A percentile compares a stretch with the other conserved stretches of the same genome.
Conservation (phyloP, 2,329 filamentous ascomycete genomes). For the Seiridium unicorne region DNA sequence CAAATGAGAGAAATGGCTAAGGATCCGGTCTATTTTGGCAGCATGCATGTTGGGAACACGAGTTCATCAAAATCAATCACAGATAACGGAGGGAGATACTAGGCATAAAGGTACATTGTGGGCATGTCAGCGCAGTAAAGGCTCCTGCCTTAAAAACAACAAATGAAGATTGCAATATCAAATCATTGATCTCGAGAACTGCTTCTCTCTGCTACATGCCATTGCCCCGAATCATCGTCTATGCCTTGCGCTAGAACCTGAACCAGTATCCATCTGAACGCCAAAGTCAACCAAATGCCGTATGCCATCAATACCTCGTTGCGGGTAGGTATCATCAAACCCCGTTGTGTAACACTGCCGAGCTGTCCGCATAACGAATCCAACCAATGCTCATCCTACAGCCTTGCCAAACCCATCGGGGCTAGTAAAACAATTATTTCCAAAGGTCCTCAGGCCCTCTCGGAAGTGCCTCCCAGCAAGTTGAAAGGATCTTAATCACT, state of each 20-base stretch:
- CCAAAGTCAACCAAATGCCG: slow-evolving; percentile 14
- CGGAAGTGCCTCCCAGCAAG: not conserved
- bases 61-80: not conserved
- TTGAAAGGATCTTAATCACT: slow-evolving; percentile 63
- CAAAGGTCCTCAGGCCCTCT: not conserved
- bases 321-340: not conserved
- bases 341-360: not conserved
- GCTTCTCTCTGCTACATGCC: not conserved
- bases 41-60: not conserved
- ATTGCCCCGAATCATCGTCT: not conserved
- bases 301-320: not conserved
- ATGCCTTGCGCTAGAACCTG: not conserved
- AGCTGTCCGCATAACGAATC: not conserved
- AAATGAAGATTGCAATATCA: not conserved
- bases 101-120: too few species aligned
- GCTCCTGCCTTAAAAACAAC: too few species aligned
- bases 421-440: not conserved
- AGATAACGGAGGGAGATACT: not conserved
- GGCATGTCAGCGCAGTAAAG: too few species aligned
- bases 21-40: not conserved
- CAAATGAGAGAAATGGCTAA: not conserved
- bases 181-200: not conserved
- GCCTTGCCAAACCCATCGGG: too few species aligned
- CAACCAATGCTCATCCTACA: too few species aligned
- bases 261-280: slow-evolving; percentile 21